Base-by-base conservation (phyloP, 2,329 filamentous ascomycete species). In the Microdochium trichocladiopsis region DNA sequence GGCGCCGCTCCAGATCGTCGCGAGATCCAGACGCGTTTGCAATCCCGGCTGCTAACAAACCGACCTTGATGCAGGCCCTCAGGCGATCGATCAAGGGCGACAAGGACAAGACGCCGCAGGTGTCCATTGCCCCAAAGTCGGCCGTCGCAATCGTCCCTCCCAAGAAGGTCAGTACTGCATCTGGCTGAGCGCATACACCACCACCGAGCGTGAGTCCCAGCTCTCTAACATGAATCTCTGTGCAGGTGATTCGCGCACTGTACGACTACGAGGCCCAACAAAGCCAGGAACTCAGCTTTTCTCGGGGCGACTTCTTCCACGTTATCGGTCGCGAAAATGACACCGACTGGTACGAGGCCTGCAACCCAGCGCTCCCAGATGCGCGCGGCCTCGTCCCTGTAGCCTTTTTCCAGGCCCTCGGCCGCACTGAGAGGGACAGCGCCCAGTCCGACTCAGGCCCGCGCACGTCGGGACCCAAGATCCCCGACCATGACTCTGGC, bases 291-390 rank as follows among this genome's bases (percentile, higher is more conserved):
- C 78, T 99, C 63, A 87, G 88, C 67, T 99, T 99, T 72, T 90
- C 86, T 59, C 88, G 90, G 67, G 94, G 94, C 65, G 94, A 99
- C 69, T 99, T 97, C 71, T 94, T 99, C 69, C 93, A 97, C 75
- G 94, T 99, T 58, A 93, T 97, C 69, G 90, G 89, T 63, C 87
- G 93, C 69, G 94, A 97, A 74, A 87, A 96, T 76, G 93, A 97
- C 68, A 74, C 77, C 41, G 90, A 96, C 67, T 99, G 94, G 93
- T 99, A 96, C 78, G 94, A 97, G 72, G 94, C 93, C 52, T 97
- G 91, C 78, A 99, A 99, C 67, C 94, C 94, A 55, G 82, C 88
- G 50, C 78, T 96, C 58, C 90, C 88, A 63, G 87, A 87, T 71
- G 90, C 90, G 50, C 85, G 91, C 59, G 94, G 94, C 56, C 80